These are phyloP conservation scores for Macrocystidia cucumis DNA, from an alignment of 1,284 basidiomycete species.

Conservation along the genomic window DNA sequence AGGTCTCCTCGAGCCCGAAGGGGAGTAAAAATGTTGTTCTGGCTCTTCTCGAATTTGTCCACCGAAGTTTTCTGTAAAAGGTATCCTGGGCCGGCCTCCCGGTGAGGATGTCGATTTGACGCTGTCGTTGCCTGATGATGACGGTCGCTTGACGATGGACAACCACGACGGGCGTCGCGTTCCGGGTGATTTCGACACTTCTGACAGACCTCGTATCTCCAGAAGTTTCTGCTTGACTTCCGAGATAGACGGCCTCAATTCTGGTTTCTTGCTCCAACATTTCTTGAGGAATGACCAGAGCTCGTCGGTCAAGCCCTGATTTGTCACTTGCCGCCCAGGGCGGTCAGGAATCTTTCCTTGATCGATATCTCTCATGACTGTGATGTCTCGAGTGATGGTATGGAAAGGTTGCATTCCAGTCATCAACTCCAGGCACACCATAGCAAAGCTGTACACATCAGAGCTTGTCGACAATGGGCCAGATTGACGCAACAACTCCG, in stretches of 20 bases:
- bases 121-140: slow-evolving; percentile 6
- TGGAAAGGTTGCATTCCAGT: slow-evolving; percentile 28
- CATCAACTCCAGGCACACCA: slow-evolving; percentile 34
- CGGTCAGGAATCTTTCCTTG: slow-evolving; percentile 22
- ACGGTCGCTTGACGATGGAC: slow-evolving; percentile 1
- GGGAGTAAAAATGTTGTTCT: too few relatives aligned
- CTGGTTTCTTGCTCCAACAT: slow-evolving; percentile 31
- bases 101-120: slow-evolving; percentile 2
- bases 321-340: slow-evolving; percentile 15
- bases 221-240: slow-evolving; percentile 17
- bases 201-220: slow-evolving; percentile 12
- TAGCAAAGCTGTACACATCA: slow-evolving; percentile 37
- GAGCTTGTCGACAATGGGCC: slow-evolving; percentile 22
- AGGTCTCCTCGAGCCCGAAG: too few relatives aligned
- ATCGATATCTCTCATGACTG: slow-evolving; percentile 22
- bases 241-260: slow-evolving; percentile 28
- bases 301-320: slow-evolving; percentile 22
- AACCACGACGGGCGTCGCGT: not conserved
- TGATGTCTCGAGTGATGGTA: slow-evolving; percentile 18
- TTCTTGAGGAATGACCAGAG: slow-evolving; percentile 30
- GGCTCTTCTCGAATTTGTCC: not conserved
- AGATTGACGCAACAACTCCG: slow-evolving; percentile 23
- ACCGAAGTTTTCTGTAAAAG: not conserved
- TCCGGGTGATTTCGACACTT: not conserved
- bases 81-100: not conserved